Evolutionary conservation across 2,329 filamentous ascomycete genomes (phyloP).

Genomic region (Claviceps capensis): DNA sequence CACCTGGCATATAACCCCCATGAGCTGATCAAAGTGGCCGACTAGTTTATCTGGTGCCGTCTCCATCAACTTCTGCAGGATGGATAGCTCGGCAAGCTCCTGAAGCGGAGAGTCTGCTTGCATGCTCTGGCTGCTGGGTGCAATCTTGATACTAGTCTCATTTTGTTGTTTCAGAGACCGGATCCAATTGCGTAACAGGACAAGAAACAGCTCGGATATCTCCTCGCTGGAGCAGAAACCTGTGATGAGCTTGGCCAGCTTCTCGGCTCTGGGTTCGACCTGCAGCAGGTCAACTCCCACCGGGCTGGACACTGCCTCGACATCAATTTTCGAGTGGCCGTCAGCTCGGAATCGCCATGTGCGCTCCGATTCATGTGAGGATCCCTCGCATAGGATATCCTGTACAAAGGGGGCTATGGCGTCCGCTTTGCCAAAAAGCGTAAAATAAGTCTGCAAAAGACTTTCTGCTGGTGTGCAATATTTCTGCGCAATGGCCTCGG

Average conservation of each 20-base stretch:
- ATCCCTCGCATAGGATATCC: slow-evolving; percentile 43
- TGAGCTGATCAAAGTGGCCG: slow-evolving; percentile 47
- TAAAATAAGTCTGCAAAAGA: slow-evolving; percentile 43
- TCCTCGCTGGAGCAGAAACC: slow-evolving; percentile 40
- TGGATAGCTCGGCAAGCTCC: slow-evolving; percentile 42
- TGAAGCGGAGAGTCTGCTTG: slow-evolving; percentile 28
- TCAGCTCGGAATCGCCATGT: slow-evolving; percentile 40
- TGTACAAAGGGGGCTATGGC: slow-evolving; percentile 35
- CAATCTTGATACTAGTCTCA: slow-evolving; percentile 13
- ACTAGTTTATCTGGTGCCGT: slow-evolving; percentile 49
- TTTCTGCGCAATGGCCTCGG: slow-evolving; percentile 19
- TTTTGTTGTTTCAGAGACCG: slow-evolving; percentile 15
- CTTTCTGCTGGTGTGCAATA: slow-evolving; percentile 32
- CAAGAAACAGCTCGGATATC: slow-evolving; percentile 45
- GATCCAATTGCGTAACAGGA: slow-evolving; percentile 32
- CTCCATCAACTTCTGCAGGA: slow-evolving; percentile 53
- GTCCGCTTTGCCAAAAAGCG: slow-evolving; percentile 37
- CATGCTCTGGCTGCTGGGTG: slow-evolving; percentile 12
- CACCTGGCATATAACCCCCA: slow-evolving; percentile 50
- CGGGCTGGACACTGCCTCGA: slow-evolving; percentile 21
- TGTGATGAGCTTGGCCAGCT: slow-evolving; percentile 35
- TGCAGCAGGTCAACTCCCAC: slow-evolving; percentile 25
- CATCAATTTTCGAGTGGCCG: slow-evolving; percentile 35
- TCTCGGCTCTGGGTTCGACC: slow-evolving; percentile 33
- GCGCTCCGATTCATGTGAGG: slow-evolving; percentile 14